phyloP scores from a whole-genome alignment of 192 early-diverging fungal species.

The Backusella tarrabulga region DNA sequence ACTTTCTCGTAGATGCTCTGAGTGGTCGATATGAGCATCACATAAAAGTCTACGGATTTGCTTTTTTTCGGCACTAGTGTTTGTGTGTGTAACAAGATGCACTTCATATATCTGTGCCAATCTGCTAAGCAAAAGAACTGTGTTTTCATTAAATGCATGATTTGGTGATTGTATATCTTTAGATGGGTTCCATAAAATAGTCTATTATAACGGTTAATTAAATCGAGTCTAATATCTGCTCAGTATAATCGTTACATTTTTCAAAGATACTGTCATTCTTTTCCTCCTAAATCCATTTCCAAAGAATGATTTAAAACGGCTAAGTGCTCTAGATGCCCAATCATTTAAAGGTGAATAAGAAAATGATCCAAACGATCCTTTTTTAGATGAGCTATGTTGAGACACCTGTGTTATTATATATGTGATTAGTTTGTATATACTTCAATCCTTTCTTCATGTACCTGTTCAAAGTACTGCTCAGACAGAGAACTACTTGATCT shows the following conservation, averaged over 20 bases:
- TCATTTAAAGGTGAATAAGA: neutral
- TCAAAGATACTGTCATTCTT: neutral
- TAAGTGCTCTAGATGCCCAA: neutral
- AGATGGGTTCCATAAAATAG: conserved; percentile 76
- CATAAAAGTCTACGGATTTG: conserved; percentile 51
- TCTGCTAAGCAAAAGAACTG: conserved; percentile 51
- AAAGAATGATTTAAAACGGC: neutral
- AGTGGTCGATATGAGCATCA: conserved; percentile 19
- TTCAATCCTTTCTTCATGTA: neutral
- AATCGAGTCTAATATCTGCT: neutral
- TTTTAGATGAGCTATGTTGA: neutral
- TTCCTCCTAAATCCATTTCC: neutral
- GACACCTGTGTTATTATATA: neutral
- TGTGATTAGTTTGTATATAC: neutral
- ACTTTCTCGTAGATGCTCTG: neutral
- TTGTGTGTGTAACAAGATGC: conserved; percentile 55
- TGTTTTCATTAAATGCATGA: conserved; percentile 64
- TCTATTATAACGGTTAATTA: conserved; percentile 39
- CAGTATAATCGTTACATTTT: neutral
- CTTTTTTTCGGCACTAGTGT: conserved; percentile 51
- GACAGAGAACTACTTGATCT: neutral
- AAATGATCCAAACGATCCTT: neutral
- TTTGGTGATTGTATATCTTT: conserved; percentile 62
- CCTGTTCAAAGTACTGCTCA: neutral
- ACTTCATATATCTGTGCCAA: conserved; percentile 51